Conservation (phyloP, 2,329 filamentous ascomycete genomes). For the Phialemoniopsis sp. region DNA sequence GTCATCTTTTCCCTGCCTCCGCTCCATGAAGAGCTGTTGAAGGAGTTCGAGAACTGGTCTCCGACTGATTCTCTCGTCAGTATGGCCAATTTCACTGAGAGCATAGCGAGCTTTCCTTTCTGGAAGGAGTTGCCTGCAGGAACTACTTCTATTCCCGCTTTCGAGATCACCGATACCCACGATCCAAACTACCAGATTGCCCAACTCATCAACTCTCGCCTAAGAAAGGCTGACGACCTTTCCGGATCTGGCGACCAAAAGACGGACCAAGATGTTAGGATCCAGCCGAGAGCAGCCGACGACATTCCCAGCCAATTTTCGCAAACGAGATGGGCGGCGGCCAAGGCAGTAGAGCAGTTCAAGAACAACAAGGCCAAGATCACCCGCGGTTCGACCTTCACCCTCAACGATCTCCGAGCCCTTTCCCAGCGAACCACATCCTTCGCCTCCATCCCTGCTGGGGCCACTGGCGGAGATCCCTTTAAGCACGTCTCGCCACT, state of each 20-base stretch:
- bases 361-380: background rate
- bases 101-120: constrained; percentile 9
- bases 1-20: constrained; percentile 3
- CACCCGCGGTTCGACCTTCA: constrained; percentile 6
- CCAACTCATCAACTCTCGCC: background rate
- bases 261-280: background rate
- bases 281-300: too few species aligned
- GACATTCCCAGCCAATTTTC: too few species aligned
- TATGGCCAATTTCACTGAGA: constrained; percentile 9
- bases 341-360: constrained; percentile 4
- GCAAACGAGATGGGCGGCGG: background rate
- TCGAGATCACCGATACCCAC: constrained; percentile 1
- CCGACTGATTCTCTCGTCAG: constrained; percentile 9
- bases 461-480: background rate
- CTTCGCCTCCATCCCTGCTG: constrained; percentile 5
- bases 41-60: constrained; percentile 5
- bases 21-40: constrained; percentile 8
- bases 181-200: constrained; percentile 5
- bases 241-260: background rate
- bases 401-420: constrained; percentile 8
- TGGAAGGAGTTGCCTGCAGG: constrained; percentile 5
- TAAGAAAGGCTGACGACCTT: background rate
- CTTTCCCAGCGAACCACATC: constrained; percentile 6
- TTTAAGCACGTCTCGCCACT: background rate
- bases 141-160: background rate